phyloP scores from a whole-genome alignment of 257 asterid species.

The Solanum rostratum region DNA sequence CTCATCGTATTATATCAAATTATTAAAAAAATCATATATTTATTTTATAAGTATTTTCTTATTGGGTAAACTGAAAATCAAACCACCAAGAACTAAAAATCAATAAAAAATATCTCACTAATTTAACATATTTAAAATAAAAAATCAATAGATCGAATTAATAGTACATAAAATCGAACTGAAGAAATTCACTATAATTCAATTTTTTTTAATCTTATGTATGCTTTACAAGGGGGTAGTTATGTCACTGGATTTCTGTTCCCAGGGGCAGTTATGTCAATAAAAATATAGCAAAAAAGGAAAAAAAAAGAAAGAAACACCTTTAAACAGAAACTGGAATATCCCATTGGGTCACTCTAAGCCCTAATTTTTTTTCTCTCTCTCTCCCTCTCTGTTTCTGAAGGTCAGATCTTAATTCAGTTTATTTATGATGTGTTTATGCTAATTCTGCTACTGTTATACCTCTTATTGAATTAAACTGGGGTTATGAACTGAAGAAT shows the following conservation, averaged over 20 bases:
- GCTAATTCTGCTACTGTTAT: background rate
- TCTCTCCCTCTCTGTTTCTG: background rate
- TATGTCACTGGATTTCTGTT: background rate
- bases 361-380: slow-evolving; percentile 10
- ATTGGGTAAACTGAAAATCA: too few species aligned
- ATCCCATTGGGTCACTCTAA: background rate
- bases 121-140: too few species aligned
- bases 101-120: too few species aligned
- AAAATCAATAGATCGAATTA: too few species aligned
- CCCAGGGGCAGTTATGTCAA: background rate
- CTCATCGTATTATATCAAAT: too few species aligned
- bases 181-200: background rate
- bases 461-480: background rate
- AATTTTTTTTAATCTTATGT: background rate
- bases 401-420: slow-evolving; percentile 10
- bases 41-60: too few species aligned
- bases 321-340: background rate
- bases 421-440: background rate
- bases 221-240: background rate
- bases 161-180: too few species aligned
- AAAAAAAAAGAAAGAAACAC: background rate
- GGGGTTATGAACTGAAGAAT: background rate
- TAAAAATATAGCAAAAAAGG: background rate
- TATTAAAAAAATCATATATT: too few species aligned
- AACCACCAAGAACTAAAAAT: too few species aligned